phyloP scores from a whole-genome alignment of 2,329 filamentous ascomycete species.

The Teratosphaeria destructans region DNA sequence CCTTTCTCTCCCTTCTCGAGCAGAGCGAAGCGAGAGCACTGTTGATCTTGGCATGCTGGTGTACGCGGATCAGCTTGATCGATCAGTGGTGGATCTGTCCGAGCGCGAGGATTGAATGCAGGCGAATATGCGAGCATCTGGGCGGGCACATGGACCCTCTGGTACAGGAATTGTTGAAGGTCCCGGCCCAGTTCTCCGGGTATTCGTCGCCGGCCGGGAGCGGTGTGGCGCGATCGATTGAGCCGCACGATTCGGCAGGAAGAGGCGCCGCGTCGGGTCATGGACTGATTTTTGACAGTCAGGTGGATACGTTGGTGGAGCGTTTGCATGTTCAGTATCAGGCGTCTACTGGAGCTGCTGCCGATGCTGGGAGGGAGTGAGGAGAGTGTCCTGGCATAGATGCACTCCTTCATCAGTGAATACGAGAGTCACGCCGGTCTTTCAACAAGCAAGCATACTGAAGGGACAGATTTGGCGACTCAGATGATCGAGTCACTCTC shows the following conservation, averaged over 20 bases:
- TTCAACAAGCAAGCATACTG: background rate
- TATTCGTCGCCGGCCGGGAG: background rate
- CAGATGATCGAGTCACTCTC: too few relatives aligned
- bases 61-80: constrained; percentile 1
- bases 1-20: constrained; percentile 3
- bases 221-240: background rate
- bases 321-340: background rate
- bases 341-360: background rate
- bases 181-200: background rate
- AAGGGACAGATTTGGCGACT: background rate
- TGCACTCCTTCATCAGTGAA: background rate
- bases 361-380: background rate
- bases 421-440: too few relatives aligned
- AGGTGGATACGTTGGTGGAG: background rate
- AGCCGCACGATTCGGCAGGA: background rate
- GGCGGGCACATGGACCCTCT: background rate
- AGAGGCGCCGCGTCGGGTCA: background rate
- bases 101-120: constrained; percentile 1
- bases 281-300: background rate
- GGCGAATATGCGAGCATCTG: constrained; percentile 1
- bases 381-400: background rate
- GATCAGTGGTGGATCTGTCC: constrained; percentile 5
- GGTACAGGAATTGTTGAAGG: background rate
- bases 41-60: constrained; percentile 4
- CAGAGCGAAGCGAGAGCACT: constrained; percentile 1